Percentiles rank a stretch among this genome's conserved stretches.
These are phyloP conservation scores for Fonsecaea multimorphosa DNA, from an alignment of 2,329 filamentous ascomycete species.

Conservation along the genomic window DNA sequence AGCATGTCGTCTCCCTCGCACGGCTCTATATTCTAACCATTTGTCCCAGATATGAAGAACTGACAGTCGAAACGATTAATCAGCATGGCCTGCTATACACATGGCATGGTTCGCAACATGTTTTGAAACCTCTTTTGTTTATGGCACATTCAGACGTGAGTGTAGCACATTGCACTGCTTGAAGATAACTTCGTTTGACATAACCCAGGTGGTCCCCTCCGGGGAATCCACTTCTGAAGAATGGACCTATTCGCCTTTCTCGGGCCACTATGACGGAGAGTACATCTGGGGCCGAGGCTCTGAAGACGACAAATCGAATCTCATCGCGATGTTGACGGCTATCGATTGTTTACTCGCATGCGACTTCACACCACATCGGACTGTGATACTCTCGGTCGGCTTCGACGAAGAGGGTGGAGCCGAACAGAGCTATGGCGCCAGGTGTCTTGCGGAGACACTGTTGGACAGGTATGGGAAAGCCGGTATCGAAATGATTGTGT, in stretches of 20 bases:
- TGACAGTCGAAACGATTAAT: conserved; percentile 59
- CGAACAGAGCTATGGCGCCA: conserved; percentile 53
- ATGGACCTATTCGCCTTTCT: conserved; percentile 67
- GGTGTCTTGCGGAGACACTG: conserved; percentile 55
- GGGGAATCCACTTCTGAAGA: conserved; percentile 55
- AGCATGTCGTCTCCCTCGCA: background rate
- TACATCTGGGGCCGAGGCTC: conserved; percentile 68
- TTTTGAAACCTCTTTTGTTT: conserved; percentile 62
- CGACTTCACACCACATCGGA: conserved; percentile 60
- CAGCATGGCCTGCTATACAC: conserved; percentile 65
- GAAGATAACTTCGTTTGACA: background rate
- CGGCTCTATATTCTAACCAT: background rate
- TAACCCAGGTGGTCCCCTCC: conserved; percentile 59
- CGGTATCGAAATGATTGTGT: conserved; percentile 61
- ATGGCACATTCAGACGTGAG: conserved; percentile 67
- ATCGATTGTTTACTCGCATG: conserved; percentile 62
- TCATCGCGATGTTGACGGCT: conserved; percentile 63
- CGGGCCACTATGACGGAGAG: conserved; percentile 63
- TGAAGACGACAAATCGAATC: conserved; percentile 66
- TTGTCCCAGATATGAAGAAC: conserved; percentile 22
- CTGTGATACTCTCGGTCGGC: conserved; percentile 65
- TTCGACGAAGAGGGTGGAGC: conserved; percentile 69
- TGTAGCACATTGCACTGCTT: background rate
- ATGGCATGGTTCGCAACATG: conserved; percentile 59
- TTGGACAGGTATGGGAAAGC: conserved; percentile 59